Evolutionary conservation across 768 basidiomycete species (phyloP), one percentile per base, ranked within the genome.

Genomic region (Ephemerocybe angulata): DNA sequence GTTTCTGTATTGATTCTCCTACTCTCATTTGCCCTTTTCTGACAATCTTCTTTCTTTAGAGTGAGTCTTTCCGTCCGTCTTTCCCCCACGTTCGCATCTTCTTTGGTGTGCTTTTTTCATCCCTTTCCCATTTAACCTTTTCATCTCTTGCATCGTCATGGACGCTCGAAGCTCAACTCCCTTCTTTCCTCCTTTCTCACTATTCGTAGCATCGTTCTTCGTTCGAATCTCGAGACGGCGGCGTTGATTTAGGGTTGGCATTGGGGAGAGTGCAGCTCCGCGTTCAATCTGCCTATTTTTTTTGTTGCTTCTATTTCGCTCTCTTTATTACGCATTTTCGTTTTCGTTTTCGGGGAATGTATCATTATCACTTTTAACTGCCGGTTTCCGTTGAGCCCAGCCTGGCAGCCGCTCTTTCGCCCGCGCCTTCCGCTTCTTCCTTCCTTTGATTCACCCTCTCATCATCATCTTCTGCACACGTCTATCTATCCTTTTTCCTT

Each of bases 191-290:
- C 66, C 64, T 54, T 53, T 59, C 54, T n/a, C 5, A 12, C 30
- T 50, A n/a, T 29, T 48, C 22, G 27, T 76, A 88, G 86, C 76
- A 86, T 86, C 65, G 77, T 84, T 63, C 78, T 89, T 58, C 85
- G 86, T 63, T 71, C 75, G 54, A 85, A 81, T 66, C 82, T 89
- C 59, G 76, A 82, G 67, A 75, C 76, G 58, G 85, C 86, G 55
- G 85, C 85, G 57, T 72, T 87, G 64, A 82, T 87, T 66, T 87
- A 71, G 75, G 59, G 27, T 54, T 60, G 46, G 57, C 58, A 55
- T 48, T 56, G 52, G 53, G 51, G 51, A 37, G 42, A 24, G 31
- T 21, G 4, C 33, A 37, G 12, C n/a, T 30, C 25, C 4, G 46
- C 13, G 24, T 21, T 29, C 29, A 19, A 37, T 33, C 37, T 52